Percentiles rank a stretch among this genome's conserved stretches.
phyloP scores from a whole-genome alignment of 331 rosid species.

The Rosa hybrid region DNA sequence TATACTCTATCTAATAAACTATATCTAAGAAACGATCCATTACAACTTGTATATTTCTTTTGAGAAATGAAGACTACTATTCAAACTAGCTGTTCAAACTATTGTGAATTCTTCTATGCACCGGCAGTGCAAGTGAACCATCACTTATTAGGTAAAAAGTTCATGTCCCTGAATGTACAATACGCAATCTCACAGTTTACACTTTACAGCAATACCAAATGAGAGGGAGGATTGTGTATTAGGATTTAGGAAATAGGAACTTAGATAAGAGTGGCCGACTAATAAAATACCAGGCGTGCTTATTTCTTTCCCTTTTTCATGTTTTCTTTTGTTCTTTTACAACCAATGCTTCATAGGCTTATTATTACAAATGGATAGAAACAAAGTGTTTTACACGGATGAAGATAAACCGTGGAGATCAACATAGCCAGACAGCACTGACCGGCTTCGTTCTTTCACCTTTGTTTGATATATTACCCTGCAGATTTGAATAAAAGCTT shows the following conservation, averaged over 20 bases:
- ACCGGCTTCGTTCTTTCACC: conserved; percentile 77
- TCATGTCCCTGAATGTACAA: not conserved
- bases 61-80: too few relatives aligned
- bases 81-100: too few relatives aligned
- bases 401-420: conserved; percentile 51
- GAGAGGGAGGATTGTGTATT: not conserved
- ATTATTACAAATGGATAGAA: not conserved
- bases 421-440: conserved; percentile 77
- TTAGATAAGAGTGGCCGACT: not conserved
- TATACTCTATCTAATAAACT: too few relatives aligned
- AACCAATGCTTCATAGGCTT: conserved; percentile 1
- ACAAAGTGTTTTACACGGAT: conserved; percentile 43
- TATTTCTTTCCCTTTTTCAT: not conserved
- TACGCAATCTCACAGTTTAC: not conserved
- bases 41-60: too few relatives aligned
- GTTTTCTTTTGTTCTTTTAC: not conserved
- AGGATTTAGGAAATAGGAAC: not conserved
- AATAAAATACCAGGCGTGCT: not conserved
- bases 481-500: conserved; percentile 32
- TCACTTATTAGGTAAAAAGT: too few relatives aligned
- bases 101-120: too few relatives aligned
- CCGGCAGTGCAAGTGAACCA: too few relatives aligned
- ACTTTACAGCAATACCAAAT: not conserved
- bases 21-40: too few relatives aligned
- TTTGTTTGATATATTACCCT: conserved; percentile 82